Conservation (phyloP, 441 rosid genomes). For the Adansonia madagascariensis region DNA sequence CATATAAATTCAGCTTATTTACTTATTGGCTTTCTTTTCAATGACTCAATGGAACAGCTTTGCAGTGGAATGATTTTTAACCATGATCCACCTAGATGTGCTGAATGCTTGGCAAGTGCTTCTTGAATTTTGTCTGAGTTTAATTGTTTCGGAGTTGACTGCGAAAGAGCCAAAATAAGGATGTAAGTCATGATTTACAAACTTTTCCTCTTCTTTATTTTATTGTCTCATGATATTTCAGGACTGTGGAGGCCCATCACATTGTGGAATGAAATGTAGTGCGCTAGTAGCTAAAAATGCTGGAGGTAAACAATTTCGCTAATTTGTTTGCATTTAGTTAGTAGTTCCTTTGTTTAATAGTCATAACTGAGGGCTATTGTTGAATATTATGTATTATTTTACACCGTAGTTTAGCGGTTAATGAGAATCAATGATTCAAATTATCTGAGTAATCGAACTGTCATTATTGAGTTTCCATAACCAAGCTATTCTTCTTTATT, state of each 20-base stretch:
- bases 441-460: neutral
- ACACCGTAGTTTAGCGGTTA: constrained; percentile 2
- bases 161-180: constrained; percentile 9
- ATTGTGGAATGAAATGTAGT: constrained; percentile 79
- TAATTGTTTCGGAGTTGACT: constrained; percentile 3
- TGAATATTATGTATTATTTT: constrained; percentile 8
- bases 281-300: constrained; percentile 64
- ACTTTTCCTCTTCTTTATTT: constrained; percentile 27
- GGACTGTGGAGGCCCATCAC: constrained; percentile 87
- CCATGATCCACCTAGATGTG: constrained; percentile 81
- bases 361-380: constrained; percentile 18
- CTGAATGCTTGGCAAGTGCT: constrained; percentile 68
- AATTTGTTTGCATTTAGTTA: constrained; percentile 15
- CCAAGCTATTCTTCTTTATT: neutral
- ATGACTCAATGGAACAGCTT: constrained; percentile 66
- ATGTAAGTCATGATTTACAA: constrained; percentile 11
- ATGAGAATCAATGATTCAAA: neutral
- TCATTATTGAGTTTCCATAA: constrained; percentile 10
- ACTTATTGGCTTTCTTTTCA: constrained; percentile 30
- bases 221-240: constrained; percentile 35
- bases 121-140: constrained; percentile 28
- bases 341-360: constrained; percentile 2
- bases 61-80: constrained; percentile 85
- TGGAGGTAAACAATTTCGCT: constrained; percentile 51
- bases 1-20: constrained; percentile 23